Percentiles rank a stretch among this genome's conserved stretches.
Evolutionary conservation across 2,329 filamentous ascomycete genomes (phyloP).

Genomic region (Chalaropsis thielavioides): DNA sequence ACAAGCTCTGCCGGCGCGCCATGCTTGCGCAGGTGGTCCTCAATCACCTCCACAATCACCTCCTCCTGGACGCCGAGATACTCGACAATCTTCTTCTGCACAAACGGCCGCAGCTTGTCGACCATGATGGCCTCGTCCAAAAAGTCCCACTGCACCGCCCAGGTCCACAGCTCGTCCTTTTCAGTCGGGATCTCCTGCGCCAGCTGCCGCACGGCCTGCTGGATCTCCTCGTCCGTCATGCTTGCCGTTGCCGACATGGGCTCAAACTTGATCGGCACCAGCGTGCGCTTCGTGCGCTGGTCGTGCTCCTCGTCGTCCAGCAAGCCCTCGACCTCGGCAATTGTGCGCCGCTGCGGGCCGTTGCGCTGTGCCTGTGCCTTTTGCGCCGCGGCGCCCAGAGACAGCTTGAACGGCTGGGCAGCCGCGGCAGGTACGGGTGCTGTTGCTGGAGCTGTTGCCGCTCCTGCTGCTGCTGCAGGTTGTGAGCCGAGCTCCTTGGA

Average conservation of each 20-base stretch:
- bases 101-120: conserved; percentile 82
- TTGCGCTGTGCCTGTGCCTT: conserved; percentile 44
- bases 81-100: conserved; percentile 96
- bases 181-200: conserved; percentile 83
- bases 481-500: conserved; percentile 50
- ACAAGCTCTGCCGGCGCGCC: conserved; percentile 66
- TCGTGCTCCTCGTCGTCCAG: conserved; percentile 90
- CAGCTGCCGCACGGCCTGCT: conserved; percentile 64
- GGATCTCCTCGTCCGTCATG: conserved; percentile 76
- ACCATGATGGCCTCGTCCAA: conserved; percentile 67
- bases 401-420: conserved; percentile 80
- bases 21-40: conserved; percentile 67
- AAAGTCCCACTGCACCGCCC: conserved; percentile 83
- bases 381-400: conserved; percentile 76
- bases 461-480: background rate
- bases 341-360: conserved; percentile 54
- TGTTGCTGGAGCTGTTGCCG: background rate
- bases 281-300: conserved; percentile 52
- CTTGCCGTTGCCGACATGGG: conserved; percentile 44
- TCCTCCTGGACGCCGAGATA: conserved; percentile 94
- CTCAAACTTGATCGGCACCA: conserved; percentile 74
- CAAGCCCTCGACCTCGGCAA: conserved; percentile 86
- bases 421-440: conserved; percentile 30
- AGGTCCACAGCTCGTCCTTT: conserved; percentile 77
- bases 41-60: conserved; percentile 81